Percentiles rank a stretch among this genome's conserved stretches.
phyloP scores from a whole-genome alignment of 129 eudicot species.

The Helichrysum umbraculigerum region DNA sequence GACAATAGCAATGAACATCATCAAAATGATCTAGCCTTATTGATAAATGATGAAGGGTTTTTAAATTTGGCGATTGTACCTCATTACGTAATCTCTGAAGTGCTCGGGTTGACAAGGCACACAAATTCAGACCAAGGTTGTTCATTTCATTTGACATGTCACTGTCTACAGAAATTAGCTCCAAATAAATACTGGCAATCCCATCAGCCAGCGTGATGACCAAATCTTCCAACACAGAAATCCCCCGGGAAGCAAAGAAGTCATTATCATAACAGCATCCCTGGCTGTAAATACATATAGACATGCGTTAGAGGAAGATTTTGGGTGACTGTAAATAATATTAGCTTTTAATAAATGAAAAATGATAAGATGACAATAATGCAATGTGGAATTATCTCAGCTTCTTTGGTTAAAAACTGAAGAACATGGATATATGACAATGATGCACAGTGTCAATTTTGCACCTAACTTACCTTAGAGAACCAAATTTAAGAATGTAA shows the following conservation, averaged over 20 bases:
- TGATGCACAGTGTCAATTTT: neutral
- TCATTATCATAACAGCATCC: constrained; percentile 51
- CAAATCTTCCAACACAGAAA: constrained; percentile 83
- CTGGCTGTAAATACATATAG: constrained; percentile 48
- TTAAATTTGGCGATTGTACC: constrained; percentile 38
- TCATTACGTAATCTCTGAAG: constrained; percentile 96
- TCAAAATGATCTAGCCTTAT: neutral
- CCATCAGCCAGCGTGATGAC: constrained; percentile 86
- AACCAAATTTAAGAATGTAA: constrained; percentile 69
- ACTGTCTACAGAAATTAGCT: constrained; percentile 92
- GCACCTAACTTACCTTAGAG: constrained; percentile 54
- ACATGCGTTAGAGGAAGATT: constrained; percentile 23
- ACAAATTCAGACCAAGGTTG: constrained; percentile 51
- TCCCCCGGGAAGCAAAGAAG: constrained; percentile 59
- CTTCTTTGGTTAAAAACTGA: neutral
- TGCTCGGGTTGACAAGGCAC: constrained; percentile 86
- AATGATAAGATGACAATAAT: constrained; percentile 2
- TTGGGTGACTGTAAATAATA: neutral
- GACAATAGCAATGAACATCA: neutral
- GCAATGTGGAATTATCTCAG: neutral
- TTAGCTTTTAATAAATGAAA: neutral
- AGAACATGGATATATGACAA: neutral
- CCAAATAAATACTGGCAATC: constrained; percentile 88
- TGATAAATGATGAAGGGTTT: neutral
- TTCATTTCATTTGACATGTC: constrained; percentile 73